These are phyloP conservation scores for Psilocybe tampanensis DNA, from an alignment of 768 basidiomycete species.

Conservation along the genomic window DNA sequence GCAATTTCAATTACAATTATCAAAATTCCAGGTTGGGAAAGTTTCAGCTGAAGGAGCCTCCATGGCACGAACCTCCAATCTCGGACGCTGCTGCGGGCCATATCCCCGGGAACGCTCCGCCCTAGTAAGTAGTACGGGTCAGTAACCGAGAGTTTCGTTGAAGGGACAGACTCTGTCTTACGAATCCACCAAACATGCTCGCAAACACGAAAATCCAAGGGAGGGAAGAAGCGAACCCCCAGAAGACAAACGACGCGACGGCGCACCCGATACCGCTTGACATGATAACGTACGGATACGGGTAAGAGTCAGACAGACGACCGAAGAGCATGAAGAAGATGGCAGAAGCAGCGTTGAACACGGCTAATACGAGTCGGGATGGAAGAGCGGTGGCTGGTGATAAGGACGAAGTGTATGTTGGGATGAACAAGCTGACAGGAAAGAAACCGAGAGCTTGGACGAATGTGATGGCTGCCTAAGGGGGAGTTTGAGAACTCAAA, in stretches of 20 bases:
- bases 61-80: background rate
- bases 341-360: conserved; percentile 7
- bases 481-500: background rate
- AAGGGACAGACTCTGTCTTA: background rate
- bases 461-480: background rate
- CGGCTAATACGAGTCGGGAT: conserved; percentile 2
- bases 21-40: too few relatives aligned
- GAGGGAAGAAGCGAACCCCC: conserved; percentile 7
- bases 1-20: too few relatives aligned
- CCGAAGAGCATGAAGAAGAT: conserved; percentile 7
- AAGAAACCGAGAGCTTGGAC: conserved; percentile 7
- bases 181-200: conserved; percentile 2
- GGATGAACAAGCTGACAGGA: conserved; percentile 8
- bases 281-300: conserved; percentile 6
- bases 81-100: conserved; percentile 7
- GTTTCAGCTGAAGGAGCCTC: background rate
- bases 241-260: conserved; percentile 2
- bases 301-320: conserved; percentile 1
- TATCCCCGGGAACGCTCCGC: conserved; percentile 5
- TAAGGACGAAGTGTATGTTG: conserved; percentile 6
- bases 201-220: conserved; percentile 6
- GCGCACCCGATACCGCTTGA: conserved; percentile 4
- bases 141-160: background rate
- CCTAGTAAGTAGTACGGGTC: background rate
- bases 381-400: background rate